Base-by-base conservation (phyloP, 805 yeast species). In the Metschnikowia dekortorum region DNA sequence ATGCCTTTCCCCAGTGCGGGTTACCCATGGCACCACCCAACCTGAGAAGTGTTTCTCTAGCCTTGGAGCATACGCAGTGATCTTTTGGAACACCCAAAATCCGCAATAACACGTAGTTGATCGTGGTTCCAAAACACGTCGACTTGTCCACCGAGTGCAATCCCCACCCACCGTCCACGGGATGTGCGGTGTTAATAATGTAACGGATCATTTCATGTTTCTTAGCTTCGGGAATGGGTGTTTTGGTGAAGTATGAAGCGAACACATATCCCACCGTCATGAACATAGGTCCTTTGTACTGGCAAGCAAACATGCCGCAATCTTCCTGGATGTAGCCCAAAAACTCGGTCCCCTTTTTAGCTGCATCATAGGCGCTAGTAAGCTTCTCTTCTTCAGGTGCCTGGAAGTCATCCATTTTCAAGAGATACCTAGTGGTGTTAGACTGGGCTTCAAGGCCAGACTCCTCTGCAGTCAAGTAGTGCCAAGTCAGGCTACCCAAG, bases 161-260 rank as follows among this genome's bases (percentile, higher is more conserved):
- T 0, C 99, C 99, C 99, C 99, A 94, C 2, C 99, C 99, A n/a
- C 99, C 99, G 67, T 94, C 99, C 0, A 91, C 96, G 0, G 97
- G 97, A 64, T 94, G 97, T 0, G 97, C 85, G 0, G 89, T 80
- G 64, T 94, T 94, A n/a, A 89, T 88, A 14, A 94, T 69, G 63
- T 91, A 94, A 52, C 99, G 76, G 29, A 87, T 81, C 62, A 94
- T 68, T 67, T 94, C 99, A 11, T 70, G 68, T 54, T 74, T 74
- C 59, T 78, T 80, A 36, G 80, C 84, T 31, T 82, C 83, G 0
- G 91, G 84, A 35, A 94, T 86, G 9, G 79, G 80, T 0, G 82
- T 76, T 35, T 81, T 79, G 10, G 91, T 79, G 63, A 83, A 83
- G 66, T 90, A 88, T 55, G 80, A 77, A 1, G 88, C 82, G 0